Conservation (phyloP, 768 basidiomycete species). For the Daedaleopsis sinensis region DNA sequence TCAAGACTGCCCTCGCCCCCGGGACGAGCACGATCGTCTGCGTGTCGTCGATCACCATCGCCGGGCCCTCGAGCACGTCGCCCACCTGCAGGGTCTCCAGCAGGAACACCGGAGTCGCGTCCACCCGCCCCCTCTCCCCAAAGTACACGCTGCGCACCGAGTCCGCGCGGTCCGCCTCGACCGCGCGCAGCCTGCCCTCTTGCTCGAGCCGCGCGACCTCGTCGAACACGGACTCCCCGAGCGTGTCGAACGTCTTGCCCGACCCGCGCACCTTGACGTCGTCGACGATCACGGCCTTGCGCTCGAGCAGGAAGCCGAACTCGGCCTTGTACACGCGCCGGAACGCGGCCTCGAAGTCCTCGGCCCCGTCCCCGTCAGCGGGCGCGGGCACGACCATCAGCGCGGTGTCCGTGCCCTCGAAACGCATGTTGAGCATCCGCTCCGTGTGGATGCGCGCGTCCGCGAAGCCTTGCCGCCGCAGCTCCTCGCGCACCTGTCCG, state of each 20-base stretch:
- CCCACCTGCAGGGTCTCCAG: conserved; percentile 69
- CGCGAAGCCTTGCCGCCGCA: conserved; percentile 82
- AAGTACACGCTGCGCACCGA: conserved; percentile 76
- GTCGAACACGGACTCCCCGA: conserved; percentile 77
- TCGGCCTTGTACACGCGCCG: conserved; percentile 79
- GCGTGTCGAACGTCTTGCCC: conserved; percentile 84
- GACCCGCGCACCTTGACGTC: conserved; percentile 92
- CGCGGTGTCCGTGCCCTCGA: conserved; percentile 91
- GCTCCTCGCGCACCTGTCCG: conserved; percentile 60
- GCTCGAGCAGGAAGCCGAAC: conserved; percentile 91
- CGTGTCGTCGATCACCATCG: conserved; percentile 93
- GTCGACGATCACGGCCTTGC: conserved; percentile 83
- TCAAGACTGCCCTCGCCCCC: conserved; percentile 63
- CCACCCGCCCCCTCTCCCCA: conserved; percentile 73
- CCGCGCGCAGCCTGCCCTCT: conserved; percentile 30
- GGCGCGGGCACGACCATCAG: conserved; percentile 76
- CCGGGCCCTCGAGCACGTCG: conserved; percentile 78
- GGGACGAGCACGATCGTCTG: conserved; percentile 93
- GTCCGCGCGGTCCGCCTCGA: conserved; percentile 48
- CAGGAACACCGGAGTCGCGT: conserved; percentile 79
- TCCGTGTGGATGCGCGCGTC: conserved; percentile 73
- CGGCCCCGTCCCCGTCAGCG: conserved; percentile 53
- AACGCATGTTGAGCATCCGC: conserved; percentile 89
- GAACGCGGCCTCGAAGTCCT: conserved; percentile 83
- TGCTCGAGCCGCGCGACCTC: conserved; percentile 61